Evolutionary conservation across 73 alveolate species (phyloP).

Genomic region (Symbiodinium natans): DNA sequence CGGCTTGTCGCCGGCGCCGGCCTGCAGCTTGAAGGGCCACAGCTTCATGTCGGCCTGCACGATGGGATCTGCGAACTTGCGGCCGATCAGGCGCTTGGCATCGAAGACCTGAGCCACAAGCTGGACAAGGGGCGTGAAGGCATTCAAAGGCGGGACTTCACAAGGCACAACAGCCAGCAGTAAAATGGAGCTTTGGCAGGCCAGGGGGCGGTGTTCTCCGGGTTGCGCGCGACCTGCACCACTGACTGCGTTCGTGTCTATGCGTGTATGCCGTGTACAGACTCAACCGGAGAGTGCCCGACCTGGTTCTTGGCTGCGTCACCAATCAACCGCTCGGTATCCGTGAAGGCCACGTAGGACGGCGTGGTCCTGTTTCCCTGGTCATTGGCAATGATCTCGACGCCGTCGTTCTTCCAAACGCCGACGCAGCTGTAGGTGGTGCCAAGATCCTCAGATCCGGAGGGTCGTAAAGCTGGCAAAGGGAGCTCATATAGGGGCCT

Average conservation of each 20-base stretch:
- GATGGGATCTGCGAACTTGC: constrained; percentile 96
- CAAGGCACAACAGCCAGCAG: not conserved
- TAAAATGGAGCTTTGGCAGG: not conserved
- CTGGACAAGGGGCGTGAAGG: no score
- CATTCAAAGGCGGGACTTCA: no score
- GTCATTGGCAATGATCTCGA: constrained; percentile 99
- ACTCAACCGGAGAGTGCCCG: no score
- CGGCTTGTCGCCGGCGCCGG: no score
- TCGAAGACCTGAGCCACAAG: constrained; percentile 93
- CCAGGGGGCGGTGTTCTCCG: constrained; percentile 96
- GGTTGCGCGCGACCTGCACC: constrained; percentile 98
- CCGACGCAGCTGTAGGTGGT: constrained; percentile 97
- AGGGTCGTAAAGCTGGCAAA: no score
- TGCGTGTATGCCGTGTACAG: no score
- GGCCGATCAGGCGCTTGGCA: constrained; percentile 98
- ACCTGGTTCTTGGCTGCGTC: constrained; percentile 98
- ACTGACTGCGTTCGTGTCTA: no score
- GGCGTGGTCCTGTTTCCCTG: constrained; percentile 98
- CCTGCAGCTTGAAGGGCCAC: constrained; percentile 93
- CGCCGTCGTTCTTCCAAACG: constrained; percentile 98
- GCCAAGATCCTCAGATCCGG: constrained; percentile 95
- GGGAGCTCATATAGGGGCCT: no score
- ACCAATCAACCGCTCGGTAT: constrained; percentile 97
- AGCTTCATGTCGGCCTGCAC: constrained; percentile 95
- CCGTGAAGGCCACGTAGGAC: constrained; percentile 99